Evolutionary conservation across 1,284 basidiomycete species (phyloP).

Genomic region (Ustilago cynodontis): DNA sequence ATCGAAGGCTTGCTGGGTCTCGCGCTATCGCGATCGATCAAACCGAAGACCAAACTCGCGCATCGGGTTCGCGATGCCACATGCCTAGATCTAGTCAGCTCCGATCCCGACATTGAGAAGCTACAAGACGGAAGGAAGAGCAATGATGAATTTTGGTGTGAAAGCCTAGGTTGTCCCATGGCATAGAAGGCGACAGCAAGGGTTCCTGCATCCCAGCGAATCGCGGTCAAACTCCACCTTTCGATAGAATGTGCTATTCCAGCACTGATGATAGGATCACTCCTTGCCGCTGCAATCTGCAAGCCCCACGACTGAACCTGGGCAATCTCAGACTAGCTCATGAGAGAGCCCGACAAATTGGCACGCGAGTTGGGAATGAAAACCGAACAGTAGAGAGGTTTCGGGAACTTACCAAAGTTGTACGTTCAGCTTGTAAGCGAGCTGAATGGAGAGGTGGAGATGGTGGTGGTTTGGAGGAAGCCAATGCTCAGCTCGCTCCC

Average conservation of each 20-base stretch:
- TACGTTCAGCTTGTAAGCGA: no score
- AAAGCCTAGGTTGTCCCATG: neutral
- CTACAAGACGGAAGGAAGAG: neutral
- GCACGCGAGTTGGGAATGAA: no score
- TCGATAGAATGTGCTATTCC: neutral
- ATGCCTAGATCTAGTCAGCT: neutral
- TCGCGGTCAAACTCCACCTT: no score
- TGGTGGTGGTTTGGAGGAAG: no score
- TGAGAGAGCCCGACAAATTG: neutral
- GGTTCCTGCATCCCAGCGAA: neutral
- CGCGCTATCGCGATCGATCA: neutral
- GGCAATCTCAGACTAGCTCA: constrained; percentile 1
- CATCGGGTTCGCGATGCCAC: neutral
- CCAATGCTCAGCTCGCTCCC: no score
- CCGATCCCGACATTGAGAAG: neutral
- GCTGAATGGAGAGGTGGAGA: no score
- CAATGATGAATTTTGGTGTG: neutral
- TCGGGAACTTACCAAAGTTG: no score
- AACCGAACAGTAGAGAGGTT: no score
- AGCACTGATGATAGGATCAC: neutral
- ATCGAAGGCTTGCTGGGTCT: neutral
- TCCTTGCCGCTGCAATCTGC: no score
- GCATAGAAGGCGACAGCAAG: neutral
- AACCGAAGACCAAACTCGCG: neutral
- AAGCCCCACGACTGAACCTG: no score